Base-by-base conservation (phyloP, 108 stramenopile genomes). In the Cyclotella baltica region DNA sequence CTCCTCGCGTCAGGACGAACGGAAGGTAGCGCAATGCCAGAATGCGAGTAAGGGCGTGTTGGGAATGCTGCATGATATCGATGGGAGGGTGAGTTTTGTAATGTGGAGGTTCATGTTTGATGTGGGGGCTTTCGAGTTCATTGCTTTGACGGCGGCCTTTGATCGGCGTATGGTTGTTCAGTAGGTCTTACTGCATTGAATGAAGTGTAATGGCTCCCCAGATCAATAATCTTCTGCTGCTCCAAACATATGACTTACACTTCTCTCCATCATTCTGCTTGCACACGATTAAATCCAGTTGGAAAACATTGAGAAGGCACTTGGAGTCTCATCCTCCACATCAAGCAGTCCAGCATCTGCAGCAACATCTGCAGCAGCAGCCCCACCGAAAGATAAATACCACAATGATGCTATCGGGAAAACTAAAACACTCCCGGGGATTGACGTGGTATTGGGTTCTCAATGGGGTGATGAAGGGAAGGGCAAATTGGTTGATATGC, bases 381-480 rank as follows among this genome's bases (percentile, higher is more conserved):
- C 58, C 11, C 31, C 29, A 59, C 31, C 31, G 2, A 59, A 19
- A 3, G 43, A 34, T 11, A 46, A 37, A 37, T 76, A 76, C 57
- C 57, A 58, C 55, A 76, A 76, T 35, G 72, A 66, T 34, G 37
- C 73, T 3, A 36, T 23, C 5, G 37, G 53, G 28, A 62, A 68
- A 46, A 62, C 58, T 13, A 72, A 36, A 51, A 57, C 77, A 52
- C 55, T 40, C 3, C 84, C 83, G 47, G 92, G 92, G 28, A 94
- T 96, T 70, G 95, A 96, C 76, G 92, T 97, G 38, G 97, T 98
- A 10, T 77, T 98, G 55, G 98, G 98, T 19, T 90, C 89, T 43
- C 98, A 98, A 67, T 99, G 99, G 99, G 98, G 98, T 20, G 99
- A 99, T 80, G 99, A 99, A 83, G 99, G 99, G 51, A 99, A 99